Percentiles rank a stretch among this genome's conserved stretches.
These are phyloP conservation scores for Rhodotorula sp. DNA, from an alignment of 1,284 basidiomycete genomes.

Conservation along the genomic window DNA sequence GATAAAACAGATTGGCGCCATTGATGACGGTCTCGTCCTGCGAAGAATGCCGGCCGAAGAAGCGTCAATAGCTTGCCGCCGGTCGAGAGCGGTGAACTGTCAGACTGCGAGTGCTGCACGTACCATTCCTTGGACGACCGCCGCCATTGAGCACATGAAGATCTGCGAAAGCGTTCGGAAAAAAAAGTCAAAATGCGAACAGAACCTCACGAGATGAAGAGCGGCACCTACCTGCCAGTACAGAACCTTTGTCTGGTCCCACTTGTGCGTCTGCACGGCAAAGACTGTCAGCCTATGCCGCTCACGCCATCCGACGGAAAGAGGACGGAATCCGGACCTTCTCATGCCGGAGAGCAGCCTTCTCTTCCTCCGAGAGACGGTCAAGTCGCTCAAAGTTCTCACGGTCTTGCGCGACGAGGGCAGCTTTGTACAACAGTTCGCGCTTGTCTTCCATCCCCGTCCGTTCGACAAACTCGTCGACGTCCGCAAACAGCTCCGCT, in stretches of 20 bases:
- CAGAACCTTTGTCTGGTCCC: slow-evolving; percentile 19
- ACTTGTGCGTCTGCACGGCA: slow-evolving; percentile 11
- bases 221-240: slow-evolving; percentile 7
- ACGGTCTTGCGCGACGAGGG: slow-evolving; percentile 30
- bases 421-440: slow-evolving; percentile 23
- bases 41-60: slow-evolving; percentile 5
- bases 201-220: slow-evolving; percentile 19
- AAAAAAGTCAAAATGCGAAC: neutral
- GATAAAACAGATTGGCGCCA: slow-evolving; percentile 33
- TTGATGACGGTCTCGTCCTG: slow-evolving; percentile 47
- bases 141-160: slow-evolving; percentile 46
- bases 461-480: slow-evolving; percentile 24
- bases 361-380: slow-evolving; percentile 45
- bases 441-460: slow-evolving; percentile 3
- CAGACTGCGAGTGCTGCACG: neutral
- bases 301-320: neutral
- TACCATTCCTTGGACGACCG: slow-evolving; percentile 46
- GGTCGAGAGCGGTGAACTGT: neutral
- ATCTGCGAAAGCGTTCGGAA: slow-evolving; percentile 15
- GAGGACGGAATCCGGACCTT: neutral
- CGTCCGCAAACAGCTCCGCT: slow-evolving; percentile 12
- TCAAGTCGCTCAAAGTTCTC: slow-evolving; percentile 40
- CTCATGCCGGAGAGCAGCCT: slow-evolving; percentile 42
- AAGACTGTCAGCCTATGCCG: neutral
- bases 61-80: neutral